These are phyloP conservation scores for Clitoria ternatea DNA, from an alignment of 306 rosid genomes.

Conservation along the genomic window DNA sequence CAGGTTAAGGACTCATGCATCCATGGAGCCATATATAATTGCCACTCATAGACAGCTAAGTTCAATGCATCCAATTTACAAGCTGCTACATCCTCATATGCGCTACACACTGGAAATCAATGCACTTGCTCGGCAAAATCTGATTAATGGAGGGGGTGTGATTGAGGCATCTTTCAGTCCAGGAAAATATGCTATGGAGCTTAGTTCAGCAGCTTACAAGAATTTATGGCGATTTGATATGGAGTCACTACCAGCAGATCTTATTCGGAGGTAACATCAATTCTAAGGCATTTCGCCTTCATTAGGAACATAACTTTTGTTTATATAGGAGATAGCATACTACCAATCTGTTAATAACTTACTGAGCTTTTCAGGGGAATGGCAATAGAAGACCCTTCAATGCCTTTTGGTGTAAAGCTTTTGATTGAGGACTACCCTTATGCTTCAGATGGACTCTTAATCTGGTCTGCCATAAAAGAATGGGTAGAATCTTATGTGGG, in stretches of 20 bases:
- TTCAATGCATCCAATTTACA: conserved; percentile 88
- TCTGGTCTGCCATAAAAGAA: conserved; percentile 94
- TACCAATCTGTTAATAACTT: not conserved
- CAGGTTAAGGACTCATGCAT: conserved; percentile 98
- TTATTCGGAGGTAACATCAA: conserved; percentile 62
- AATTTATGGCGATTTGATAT: conserved; percentile 79
- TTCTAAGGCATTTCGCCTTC: not conserved
- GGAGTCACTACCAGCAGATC: conserved; percentile 94
- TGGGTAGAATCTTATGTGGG: conserved; percentile 79
- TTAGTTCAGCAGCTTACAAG: conserved; percentile 89
- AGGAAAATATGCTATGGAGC: conserved; percentile 81
- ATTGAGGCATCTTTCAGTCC: conserved; percentile 90
- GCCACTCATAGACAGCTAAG: conserved; percentile 91
- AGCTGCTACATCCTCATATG: conserved; percentile 90
- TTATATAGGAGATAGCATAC: not conserved
- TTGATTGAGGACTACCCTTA: conserved; percentile 93
- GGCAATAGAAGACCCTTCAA: conserved; percentile 82
- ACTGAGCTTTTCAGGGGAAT: conserved; percentile 61
- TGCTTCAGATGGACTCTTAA: conserved; percentile 86
- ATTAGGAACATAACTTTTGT: not conserved
- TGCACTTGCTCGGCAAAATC: conserved; percentile 80
- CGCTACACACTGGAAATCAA: conserved; percentile 93
- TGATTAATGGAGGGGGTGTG: conserved; percentile 90
- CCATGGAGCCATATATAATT: conserved; percentile 88
- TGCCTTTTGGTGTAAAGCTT: conserved; percentile 74